Conservation (phyloP, 495 filamentous ascomycete genomes). For the Neurospora sp. region DNA sequence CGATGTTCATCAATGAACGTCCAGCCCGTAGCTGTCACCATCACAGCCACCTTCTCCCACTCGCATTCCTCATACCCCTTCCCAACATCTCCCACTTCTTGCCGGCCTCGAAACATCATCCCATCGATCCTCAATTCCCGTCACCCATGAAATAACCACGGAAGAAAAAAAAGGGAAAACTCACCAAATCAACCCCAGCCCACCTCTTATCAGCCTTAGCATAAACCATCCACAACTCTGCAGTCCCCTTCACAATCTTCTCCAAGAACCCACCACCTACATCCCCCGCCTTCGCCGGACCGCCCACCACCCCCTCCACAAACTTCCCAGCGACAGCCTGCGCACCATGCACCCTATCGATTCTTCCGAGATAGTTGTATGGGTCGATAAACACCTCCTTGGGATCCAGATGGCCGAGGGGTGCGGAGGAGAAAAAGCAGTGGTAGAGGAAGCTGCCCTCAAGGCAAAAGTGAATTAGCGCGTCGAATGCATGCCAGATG, state of each 20-base stretch:
- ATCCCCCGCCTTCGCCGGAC: not conserved
- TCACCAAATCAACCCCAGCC: slow-evolving; percentile 62
- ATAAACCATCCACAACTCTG: slow-evolving; percentile 84
- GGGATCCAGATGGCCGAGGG: slow-evolving; percentile 23
- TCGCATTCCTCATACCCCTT: no score
- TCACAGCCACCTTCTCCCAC: no score
- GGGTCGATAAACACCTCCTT: slow-evolving; percentile 26
- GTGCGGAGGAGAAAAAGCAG: slow-evolving; percentile 68
- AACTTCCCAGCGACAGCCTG: slow-evolving; percentile 47
- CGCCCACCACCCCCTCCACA: not conserved
- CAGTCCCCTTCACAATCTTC: slow-evolving; percentile 8
- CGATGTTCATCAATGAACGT: no score
- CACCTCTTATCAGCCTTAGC: slow-evolving; percentile 78
- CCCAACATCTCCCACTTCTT: no score
- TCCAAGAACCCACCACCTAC: not conserved
- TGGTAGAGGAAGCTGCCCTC: slow-evolving; percentile 88
- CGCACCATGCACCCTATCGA: slow-evolving; percentile 59
- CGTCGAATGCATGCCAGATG: slow-evolving; percentile 92
- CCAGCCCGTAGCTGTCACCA: no score
- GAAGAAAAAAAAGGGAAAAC: slow-evolving; percentile 4
- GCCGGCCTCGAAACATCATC: no score
- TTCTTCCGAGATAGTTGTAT: slow-evolving; percentile 30
- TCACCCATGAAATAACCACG: no score
- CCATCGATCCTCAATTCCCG: no score
- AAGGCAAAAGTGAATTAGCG: slow-evolving; percentile 77